Evolutionary conservation across 164 flowering plant species (phyloP), one percentile per base, ranked within the genome.

Genomic region (Akebia trifoliata): DNA sequence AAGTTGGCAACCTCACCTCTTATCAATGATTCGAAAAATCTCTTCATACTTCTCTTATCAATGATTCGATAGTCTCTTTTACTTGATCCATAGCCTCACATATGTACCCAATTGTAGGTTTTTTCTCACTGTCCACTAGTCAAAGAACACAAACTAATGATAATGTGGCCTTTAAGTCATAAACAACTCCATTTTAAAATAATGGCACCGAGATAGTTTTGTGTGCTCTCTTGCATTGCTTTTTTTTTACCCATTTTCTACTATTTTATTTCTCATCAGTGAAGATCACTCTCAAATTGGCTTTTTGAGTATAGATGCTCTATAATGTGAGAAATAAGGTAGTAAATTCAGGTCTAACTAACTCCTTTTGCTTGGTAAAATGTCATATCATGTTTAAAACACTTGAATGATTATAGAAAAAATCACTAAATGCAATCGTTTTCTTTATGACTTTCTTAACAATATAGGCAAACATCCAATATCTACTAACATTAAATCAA

Each of bases 51-150:
- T 43, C 10, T 43, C 47, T 20, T 43, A 18, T 17, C 8, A 21
- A 43, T 22, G 32, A 25, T 2, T 20, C 14, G 32, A 69, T 69
- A 2, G 61, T 20, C 32, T 64, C 58, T 29, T 55, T 65, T 8
- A 58, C 66, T 29, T 37, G 35, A 8, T 64, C 66, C 57, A 60
- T 60, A 1, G 70, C 70, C 22, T 65, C 56, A 39, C 50, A 65
- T 18, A 70, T 70, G 40, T 70, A 61, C 0, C 56, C 55, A 59
- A 65, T 66, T 0, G 55, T 22, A 0, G 51, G 62, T 40, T 50
- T 69, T 43, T 53, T 66, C 39, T 70, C 63, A 0, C 52, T 52
- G 45, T 65, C 56, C 26, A 70, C 63, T 20, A 59, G 9, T n/a
- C 50, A 8, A 2, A 66, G 44, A 6, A 66, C 69, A 1, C 12